Percentiles rank a stretch among this genome's conserved stretches.
These are phyloP conservation scores for Ramaria rubella DNA, from an alignment of 768 basidiomycete species.

Conservation along the genomic window DNA sequence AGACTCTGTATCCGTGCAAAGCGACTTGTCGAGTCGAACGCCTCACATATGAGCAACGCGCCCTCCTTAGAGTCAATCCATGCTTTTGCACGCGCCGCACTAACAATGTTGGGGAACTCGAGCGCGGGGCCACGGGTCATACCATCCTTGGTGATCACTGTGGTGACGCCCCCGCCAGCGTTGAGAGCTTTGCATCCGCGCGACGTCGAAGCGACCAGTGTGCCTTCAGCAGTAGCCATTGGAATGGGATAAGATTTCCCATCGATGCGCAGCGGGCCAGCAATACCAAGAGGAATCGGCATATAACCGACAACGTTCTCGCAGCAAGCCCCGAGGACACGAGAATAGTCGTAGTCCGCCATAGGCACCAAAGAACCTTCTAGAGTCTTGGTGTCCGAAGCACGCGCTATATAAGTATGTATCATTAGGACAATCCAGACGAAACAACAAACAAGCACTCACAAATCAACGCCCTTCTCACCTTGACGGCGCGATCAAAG, in stretches of 20 bases:
- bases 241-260: slow-evolving; percentile 82
- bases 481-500: slow-evolving; percentile 75
- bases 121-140: slow-evolving; percentile 99
- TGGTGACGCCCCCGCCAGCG: slow-evolving; percentile 89
- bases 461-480: slow-evolving; percentile 89
- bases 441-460: slow-evolving; percentile 30
- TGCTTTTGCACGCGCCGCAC: slow-evolving; percentile 76
- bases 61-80: slow-evolving; percentile 87
- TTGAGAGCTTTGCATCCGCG: slow-evolving; percentile 98
- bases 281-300: slow-evolving; percentile 92
- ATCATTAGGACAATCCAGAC: slow-evolving; percentile 2
- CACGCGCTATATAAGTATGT: slow-evolving; percentile 52
- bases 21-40: slow-evolving; percentile 91
- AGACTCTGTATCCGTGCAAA: slow-evolving; percentile 83
- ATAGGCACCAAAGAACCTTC: slow-evolving; percentile 80
- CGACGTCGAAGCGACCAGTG: slow-evolving; percentile 94
- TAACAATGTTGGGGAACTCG: slow-evolving; percentile 77
- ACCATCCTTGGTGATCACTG: slow-evolving; percentile 84
- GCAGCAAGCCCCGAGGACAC: slow-evolving; percentile 94
- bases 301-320: slow-evolving; percentile 99
- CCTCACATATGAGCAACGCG: slow-evolving; percentile 62
- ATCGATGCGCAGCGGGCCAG: slow-evolving; percentile 91
- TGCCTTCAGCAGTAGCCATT: slow-evolving; percentile 99
- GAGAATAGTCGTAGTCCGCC: slow-evolving; percentile 84
- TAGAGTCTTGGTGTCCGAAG: slow-evolving; percentile 75